Conservation (phyloP, 2,329 filamentous ascomycete genomes). For the Endoconidiophora polonica region DNA sequence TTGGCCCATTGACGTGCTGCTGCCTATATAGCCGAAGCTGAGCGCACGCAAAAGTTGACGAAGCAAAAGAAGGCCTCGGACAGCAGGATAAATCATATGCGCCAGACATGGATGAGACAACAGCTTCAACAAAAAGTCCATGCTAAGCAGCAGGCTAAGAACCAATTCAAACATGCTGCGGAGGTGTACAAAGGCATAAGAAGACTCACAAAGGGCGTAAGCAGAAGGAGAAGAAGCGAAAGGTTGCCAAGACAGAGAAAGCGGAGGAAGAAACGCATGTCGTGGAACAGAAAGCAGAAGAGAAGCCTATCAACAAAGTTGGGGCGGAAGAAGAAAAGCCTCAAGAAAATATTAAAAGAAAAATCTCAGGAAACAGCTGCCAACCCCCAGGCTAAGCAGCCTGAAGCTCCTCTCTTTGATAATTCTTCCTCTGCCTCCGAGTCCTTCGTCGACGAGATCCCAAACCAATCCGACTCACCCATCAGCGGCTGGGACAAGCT, state of each 20-base stretch:
- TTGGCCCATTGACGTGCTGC: slow-evolving; percentile 42
- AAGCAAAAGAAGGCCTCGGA: slow-evolving; percentile 32
- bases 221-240: slow-evolving; percentile 17
- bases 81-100: slow-evolving; percentile 28
- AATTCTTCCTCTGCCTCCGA: slow-evolving; percentile 40
- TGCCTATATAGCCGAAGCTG: slow-evolving; percentile 32
- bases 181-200: slow-evolving; percentile 15
- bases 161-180: slow-evolving; percentile 19
- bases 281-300: slow-evolving; percentile 3
- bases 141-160: slow-evolving; percentile 26
- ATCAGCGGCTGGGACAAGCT: slow-evolving; percentile 42
- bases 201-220: slow-evolving; percentile 18
- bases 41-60: slow-evolving; percentile 31
- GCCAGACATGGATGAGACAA: slow-evolving; percentile 32
- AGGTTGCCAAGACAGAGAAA: slow-evolving; percentile 10
- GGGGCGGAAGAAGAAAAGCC: slow-evolving; percentile 13
- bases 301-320: slow-evolving; percentile 7
- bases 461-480: slow-evolving; percentile 42
- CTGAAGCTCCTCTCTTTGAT: not conserved
- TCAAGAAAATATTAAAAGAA: slow-evolving; percentile 12
- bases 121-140: slow-evolving; percentile 27
- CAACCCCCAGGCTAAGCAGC: slow-evolving; percentile 6
- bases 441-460: slow-evolving; percentile 18
- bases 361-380: slow-evolving; percentile 13
- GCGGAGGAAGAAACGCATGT: slow-evolving; percentile 4